Conservation (phyloP, 768 basidiomycete species). For the Paxillus involutus region DNA sequence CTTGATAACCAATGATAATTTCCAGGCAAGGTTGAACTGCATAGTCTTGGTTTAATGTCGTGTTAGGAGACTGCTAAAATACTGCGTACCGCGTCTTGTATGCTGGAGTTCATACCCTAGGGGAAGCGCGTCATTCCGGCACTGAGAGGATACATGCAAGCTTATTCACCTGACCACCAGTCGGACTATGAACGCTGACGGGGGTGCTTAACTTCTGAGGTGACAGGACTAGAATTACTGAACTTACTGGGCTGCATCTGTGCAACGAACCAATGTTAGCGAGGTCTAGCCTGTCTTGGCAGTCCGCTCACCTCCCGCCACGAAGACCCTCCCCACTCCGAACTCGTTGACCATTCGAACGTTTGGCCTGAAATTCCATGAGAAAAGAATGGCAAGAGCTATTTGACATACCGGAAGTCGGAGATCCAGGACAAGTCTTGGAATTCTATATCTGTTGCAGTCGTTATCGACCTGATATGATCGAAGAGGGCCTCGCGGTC, state of each 20-base stretch:
- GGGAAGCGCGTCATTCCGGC: neutral
- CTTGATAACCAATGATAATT: constrained; percentile 27
- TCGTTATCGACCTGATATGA: neutral
- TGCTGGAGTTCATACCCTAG: constrained; percentile 13
- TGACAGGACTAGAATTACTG: neutral
- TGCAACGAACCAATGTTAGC: neutral
- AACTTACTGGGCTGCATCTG: constrained; percentile 12
- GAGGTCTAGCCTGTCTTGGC: neutral
- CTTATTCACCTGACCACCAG: constrained; percentile 11
- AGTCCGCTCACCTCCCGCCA: constrained; percentile 13
- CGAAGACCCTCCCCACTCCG: constrained; percentile 10
- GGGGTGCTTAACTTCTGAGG: neutral
- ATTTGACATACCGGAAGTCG: constrained; percentile 6
- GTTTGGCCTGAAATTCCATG: constrained; percentile 6
- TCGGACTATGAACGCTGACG: constrained; percentile 7
- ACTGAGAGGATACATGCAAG: neutral
- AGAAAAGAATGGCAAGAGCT: too few species aligned
- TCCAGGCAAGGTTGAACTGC: too few species aligned
- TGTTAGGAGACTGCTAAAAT: too few species aligned
- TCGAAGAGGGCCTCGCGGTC: neutral
- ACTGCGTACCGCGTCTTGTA: too few species aligned
- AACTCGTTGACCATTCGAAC: constrained; percentile 13
- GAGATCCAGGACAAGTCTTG: neutral
- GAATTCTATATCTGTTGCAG: neutral
- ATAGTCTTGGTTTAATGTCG: too few species aligned